phyloP scores from a whole-genome alignment of 306 rosid species.

The Prunus fruticosa region DNA sequence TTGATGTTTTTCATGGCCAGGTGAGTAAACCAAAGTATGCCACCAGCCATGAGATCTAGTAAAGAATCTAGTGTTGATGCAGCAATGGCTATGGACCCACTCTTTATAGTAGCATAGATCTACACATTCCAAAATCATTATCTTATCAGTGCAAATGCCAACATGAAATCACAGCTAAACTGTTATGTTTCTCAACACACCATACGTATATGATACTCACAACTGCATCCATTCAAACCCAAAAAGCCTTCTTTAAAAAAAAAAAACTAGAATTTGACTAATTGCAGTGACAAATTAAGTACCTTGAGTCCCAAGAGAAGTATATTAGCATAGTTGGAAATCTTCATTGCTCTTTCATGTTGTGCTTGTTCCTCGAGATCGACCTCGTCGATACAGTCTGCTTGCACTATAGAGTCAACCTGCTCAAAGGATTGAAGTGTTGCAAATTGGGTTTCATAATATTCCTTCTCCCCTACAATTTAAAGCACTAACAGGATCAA shows the following conservation, averaged over 20 bases:
- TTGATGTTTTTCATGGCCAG: slow-evolving; percentile 75
- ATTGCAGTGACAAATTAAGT: not conserved
- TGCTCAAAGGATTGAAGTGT: slow-evolving; percentile 50
- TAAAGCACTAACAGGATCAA: not conserved
- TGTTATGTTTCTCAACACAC: not conserved
- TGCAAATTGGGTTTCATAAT: slow-evolving; percentile 45
- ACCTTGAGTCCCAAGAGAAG: slow-evolving; percentile 51
- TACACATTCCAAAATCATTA: slow-evolving; percentile 18
- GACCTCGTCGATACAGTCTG: slow-evolving; percentile 25
- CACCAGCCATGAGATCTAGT: slow-evolving; percentile 77
- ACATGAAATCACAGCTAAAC: not conserved
- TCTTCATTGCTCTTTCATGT: slow-evolving; percentile 52
- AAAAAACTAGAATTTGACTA: not conserved
- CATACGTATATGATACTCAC: not conserved
- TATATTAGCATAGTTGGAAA: slow-evolving; percentile 48
- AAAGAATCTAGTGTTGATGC: slow-evolving; percentile 62
- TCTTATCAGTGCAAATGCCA: not conserved
- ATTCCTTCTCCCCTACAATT: slow-evolving; percentile 46
- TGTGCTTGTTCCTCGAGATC: slow-evolving; percentile 29
- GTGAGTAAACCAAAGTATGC: slow-evolving; percentile 94
- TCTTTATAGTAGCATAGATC: slow-evolving; percentile 52
- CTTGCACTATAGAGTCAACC: slow-evolving; percentile 22
- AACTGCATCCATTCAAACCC: not conserved
- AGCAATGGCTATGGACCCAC: slow-evolving; percentile 61
- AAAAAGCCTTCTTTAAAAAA: not conserved